These are phyloP conservation scores for Fusarium anthophilum DNA, from an alignment of 2,329 filamentous ascomycete species.

Conservation along the genomic window DNA sequence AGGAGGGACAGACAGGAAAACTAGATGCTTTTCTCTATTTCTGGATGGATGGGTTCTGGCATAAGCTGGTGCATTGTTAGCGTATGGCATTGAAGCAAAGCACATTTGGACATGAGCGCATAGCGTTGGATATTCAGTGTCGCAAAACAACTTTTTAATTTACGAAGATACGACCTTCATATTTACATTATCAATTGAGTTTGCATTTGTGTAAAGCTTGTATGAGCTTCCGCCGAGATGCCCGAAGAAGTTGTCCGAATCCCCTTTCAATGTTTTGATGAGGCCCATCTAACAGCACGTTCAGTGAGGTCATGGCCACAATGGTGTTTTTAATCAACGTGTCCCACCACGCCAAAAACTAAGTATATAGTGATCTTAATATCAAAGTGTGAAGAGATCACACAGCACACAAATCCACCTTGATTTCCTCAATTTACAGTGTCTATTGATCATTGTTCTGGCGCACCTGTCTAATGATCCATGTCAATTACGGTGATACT, in stretches of 20 bases:
- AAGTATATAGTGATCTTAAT: too few relatives aligned
- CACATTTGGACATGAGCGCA: conserved; percentile 7
- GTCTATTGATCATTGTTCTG: neutral
- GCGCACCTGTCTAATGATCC: neutral
- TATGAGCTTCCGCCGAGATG: neutral
- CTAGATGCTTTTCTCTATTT: neutral
- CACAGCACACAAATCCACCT: neutral
- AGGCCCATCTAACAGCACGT: neutral
- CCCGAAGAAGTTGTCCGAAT: too few relatives aligned
- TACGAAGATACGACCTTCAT: conserved; percentile 13
- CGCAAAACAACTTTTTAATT: conserved; percentile 7
- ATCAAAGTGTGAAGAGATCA: neutral
- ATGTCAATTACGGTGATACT: neutral
- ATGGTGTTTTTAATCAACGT: neutral
- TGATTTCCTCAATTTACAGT: neutral
- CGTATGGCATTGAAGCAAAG: conserved; percentile 1
- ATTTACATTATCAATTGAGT: neutral
- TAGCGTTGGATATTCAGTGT: conserved; percentile 17
- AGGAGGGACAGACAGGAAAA: conserved; percentile 17
- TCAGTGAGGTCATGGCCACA: neutral
- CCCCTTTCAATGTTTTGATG: neutral
- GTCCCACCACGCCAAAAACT: neutral
- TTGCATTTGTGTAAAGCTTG: neutral
- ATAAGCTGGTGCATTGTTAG: neutral
- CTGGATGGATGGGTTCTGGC: neutral